Conservation (phyloP, 2,329 filamentous ascomycete genomes). For the Arachnopeziza araneosa region DNA sequence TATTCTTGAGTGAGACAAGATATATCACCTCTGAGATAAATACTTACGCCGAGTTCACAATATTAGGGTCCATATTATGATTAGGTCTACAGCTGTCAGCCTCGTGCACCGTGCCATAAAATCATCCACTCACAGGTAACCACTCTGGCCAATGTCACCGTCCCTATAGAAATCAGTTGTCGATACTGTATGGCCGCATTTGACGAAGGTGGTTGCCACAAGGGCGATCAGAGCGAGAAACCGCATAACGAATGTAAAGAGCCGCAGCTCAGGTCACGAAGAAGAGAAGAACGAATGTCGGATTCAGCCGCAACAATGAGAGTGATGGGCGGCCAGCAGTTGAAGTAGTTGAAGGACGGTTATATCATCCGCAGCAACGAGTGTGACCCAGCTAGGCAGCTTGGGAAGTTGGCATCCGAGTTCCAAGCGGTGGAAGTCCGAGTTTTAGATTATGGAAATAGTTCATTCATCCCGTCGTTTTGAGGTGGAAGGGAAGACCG, state of each 20-base stretch:
- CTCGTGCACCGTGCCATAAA: not conserved
- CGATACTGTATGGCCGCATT: conserved; percentile 12
- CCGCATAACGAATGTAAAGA: conserved; percentile 10
- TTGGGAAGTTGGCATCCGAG: not conserved
- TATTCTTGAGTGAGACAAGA: not conserved
- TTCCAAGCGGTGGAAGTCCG: not conserved
- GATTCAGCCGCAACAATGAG: not conserved
- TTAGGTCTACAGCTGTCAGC: conserved; percentile 21
- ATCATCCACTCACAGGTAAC: conserved; percentile 21
- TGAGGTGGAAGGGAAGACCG: not conserved
- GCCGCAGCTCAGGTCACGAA: not conserved
- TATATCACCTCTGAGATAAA: not conserved
- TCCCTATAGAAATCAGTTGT: conserved; percentile 24
- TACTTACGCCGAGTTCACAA: conserved; percentile 24
- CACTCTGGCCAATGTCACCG: conserved; percentile 27
- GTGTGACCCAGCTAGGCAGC: too few relatives aligned
- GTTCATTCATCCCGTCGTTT: not conserved
- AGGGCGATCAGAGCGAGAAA: conserved; percentile 1
- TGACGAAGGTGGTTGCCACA: conserved; percentile 2
- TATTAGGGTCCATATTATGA: conserved; percentile 36
- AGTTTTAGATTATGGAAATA: not conserved
- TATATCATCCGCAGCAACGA: too few relatives aligned
- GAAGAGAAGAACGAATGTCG: not conserved
- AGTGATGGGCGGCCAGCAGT: not conserved
- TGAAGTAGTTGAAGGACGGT: too few relatives aligned